Base-by-base conservation (phyloP, 179 eudicot genomes). In the Beta lomatogona region DNA sequence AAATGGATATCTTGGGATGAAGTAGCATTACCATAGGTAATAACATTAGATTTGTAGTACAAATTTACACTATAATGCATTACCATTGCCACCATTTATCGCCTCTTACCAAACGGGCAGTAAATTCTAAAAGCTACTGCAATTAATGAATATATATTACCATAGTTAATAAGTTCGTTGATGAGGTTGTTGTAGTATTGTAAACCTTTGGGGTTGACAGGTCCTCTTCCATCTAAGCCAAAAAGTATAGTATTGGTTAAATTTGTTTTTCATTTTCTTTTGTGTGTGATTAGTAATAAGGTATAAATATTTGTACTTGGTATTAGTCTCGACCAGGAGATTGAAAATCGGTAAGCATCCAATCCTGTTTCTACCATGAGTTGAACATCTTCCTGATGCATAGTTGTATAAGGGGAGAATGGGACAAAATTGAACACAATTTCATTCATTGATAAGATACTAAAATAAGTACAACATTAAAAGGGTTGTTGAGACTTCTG, bases 291-390 rank as follows among this genome's bases (percentile, higher is more conserved):
- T 36, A 36, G 41, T 36, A 36, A 3, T 59, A 59, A 61, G 31
- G 55, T 45, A 3, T 2, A 3, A 16, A 45, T 4, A 15, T 68
- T 68, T 21, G 48, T 89, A 91, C 97, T 73, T 3, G 97, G 97
- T 76, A 90, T 85, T 11, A 93, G 84, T 81, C 93, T 90, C 22
- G 93, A 81, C 95, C 95, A 92, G 55, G 95, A 90, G 71, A 93
- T 91, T 61, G 95, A 93, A 75, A 93, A 88, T 82, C 95, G 85
- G 67, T 84, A 93, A 52, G 90, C 93, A 79, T 91, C 92, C 86
- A 93, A 77, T 45, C 92, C 88, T n/a, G 88, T 93, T 57, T 90
- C 91, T n/a, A 85, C 89, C 91, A 90, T 90, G 25, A 93, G 89
- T 71, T 83, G 88, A 75, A 91, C 80, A 85, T 93, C 97, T 78